These are phyloP conservation scores for Zopfochytrium polystomum DNA, from an alignment of 371 early-diverging fungal species.

Conservation along the genomic window DNA sequence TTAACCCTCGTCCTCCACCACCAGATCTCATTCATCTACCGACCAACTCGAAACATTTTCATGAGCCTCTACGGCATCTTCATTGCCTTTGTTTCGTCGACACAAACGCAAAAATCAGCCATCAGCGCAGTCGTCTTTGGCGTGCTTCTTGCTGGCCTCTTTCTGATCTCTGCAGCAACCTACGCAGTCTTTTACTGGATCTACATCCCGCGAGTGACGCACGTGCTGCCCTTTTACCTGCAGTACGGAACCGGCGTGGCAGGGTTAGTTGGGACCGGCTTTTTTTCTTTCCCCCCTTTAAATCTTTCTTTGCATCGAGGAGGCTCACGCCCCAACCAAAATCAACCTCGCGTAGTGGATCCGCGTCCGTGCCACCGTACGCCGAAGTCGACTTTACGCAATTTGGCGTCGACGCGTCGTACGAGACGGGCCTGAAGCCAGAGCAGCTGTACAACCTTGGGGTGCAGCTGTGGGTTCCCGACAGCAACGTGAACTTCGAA, in stretches of 20 bases:
- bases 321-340: not conserved
- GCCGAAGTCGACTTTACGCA: not conserved
- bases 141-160: conserved; percentile 25
- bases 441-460: conserved; percentile 72
- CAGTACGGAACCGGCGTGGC: conserved; percentile 24
- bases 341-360: conserved; percentile 1
- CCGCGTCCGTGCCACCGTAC: not conserved
- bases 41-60: too few species aligned
- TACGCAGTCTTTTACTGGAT: conserved; percentile 42
- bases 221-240: conserved; percentile 34
- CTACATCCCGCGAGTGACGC: conserved; percentile 43
- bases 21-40: too few species aligned
- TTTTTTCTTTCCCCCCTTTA: conserved; percentile 11
- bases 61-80: too few species aligned
- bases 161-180: conserved; percentile 28
- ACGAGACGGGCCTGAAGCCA: conserved; percentile 48
- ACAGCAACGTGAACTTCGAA: conserved; percentile 71
- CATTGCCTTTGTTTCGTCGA: conserved; percentile 32
- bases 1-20: too few species aligned
- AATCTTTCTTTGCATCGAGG: not conserved
- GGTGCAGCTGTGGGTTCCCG: conserved; percentile 74
- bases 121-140: conserved; percentile 35
- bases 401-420: not conserved
- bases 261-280: conserved; percentile 19
- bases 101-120: conserved; percentile 30